These are phyloP conservation scores for Pharnaceum exiguum DNA, from an alignment of 148 eudicot species.

Conservation along the genomic window DNA sequence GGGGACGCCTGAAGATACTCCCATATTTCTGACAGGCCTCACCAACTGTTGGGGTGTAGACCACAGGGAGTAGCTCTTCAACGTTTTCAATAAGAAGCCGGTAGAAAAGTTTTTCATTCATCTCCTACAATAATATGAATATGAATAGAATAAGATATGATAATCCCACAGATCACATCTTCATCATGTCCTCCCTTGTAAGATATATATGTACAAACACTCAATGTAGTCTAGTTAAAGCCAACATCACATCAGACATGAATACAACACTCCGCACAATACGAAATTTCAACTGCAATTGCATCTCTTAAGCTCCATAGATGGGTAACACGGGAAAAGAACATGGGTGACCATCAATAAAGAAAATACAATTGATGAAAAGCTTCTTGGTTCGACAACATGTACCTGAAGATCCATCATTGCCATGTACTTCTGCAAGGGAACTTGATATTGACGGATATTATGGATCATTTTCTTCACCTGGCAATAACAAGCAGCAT, in stretches of 20 bases:
- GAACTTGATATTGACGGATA: conserved; percentile 88
- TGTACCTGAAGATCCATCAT: conserved; percentile 99
- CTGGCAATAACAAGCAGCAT: conserved; percentile 30
- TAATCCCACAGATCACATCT: neutral
- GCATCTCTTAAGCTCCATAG: neutral
- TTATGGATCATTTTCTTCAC: conserved; percentile 86
- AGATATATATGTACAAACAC: too few relatives aligned
- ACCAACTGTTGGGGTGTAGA: conserved; percentile 95
- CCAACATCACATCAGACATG: neutral
- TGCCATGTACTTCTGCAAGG: conserved; percentile 88
- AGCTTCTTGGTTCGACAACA: neutral
- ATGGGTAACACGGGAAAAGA: neutral
- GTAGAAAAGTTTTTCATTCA: conserved; percentile 73
- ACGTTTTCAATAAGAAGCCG: conserved; percentile 83
- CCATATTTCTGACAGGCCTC: conserved; percentile 97
- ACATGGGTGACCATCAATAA: neutral
- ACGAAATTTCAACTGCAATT: neutral
- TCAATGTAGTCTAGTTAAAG: too few relatives aligned
- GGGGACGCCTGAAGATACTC: conserved; percentile 73
- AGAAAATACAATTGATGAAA: neutral
- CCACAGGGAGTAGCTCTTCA: conserved; percentile 89
- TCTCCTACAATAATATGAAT: conserved; percentile 46
- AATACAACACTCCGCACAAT: neutral
- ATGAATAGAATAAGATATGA: neutral
- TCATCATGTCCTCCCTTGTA: neutral